Evolutionary conservation across 2,329 filamentous ascomycete genomes (phyloP), one percentile per base, ranked within the genome.

Genomic region (Aspergillus sp.): DNA sequence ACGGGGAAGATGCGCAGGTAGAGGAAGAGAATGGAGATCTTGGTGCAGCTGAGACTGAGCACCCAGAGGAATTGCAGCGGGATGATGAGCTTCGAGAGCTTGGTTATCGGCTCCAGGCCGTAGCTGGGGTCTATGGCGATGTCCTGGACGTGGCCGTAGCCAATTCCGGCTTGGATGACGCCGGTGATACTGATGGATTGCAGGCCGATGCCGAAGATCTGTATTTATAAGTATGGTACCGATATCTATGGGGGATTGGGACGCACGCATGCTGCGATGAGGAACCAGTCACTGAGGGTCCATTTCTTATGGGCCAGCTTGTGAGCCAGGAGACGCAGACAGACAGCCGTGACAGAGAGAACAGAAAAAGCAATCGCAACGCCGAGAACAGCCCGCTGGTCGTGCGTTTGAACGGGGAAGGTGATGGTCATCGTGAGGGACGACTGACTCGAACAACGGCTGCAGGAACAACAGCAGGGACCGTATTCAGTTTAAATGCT

Each of bases 41-140:
- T 68, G 3, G 58, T 63, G 53, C 66, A 64, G 22, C 56, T 67
- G 13, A 68, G 54, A 45, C 65, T 67, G 5, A 61, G 52, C 11
- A 65, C 68, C 58, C 72, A 68, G 3, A 66, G 51, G 33, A 68
- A 61, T 47, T 68, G 64, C 20, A 67, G 54, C 4, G 66, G 62
- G 48, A 68, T 57, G 40, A 67, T 60, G 39, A 67, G 39, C 22
- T 67, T 39, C 15, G 60, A 45, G n/a, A 68, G 56, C 34, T 62
- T 66, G 15, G 58, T 64, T 19, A 67, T 61, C 6, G 65, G 66
- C 20, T 46, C 57, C 7, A 34, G 15, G 5, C 66, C 66, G 51
- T 64, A 65, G n/a, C 7, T 20, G 5, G 41, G 48, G 20, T 51
- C 20, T 6, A 19, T 34, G 1, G 56, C 51, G 42, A 68, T 66